Conservation (phyloP, 345 rosid genomes). For the Populus nigra region DNA sequence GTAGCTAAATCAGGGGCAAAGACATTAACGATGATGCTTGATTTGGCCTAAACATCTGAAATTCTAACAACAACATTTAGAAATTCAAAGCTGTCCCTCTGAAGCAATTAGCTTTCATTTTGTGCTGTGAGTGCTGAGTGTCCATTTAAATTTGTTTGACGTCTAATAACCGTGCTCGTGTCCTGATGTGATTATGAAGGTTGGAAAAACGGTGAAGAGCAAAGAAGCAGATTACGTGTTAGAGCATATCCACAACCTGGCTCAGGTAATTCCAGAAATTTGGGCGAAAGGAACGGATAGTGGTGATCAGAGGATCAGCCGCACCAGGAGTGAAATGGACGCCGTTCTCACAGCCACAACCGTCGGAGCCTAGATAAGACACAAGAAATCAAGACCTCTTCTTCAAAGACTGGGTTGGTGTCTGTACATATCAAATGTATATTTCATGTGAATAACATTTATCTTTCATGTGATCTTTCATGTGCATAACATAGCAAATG, state of each 20-base stretch:
- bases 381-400: not conserved
- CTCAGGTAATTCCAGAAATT: slow-evolving; percentile 62
- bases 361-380: slow-evolving; percentile 51
- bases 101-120: not conserved
- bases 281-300: slow-evolving; percentile 41
- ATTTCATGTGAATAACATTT: not conserved
- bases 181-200: slow-evolving; percentile 31
- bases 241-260: slow-evolving; percentile 42
- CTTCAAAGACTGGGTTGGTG: not conserved
- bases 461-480: too few relatives aligned
- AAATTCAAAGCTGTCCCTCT: not conserved
- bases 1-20: not conserved
- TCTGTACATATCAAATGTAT: slow-evolving; percentile 3
- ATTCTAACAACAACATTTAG: not conserved
- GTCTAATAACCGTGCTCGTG: not conserved
- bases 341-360: slow-evolving; percentile 37
- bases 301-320: slow-evolving; percentile 36
- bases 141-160: not conserved
- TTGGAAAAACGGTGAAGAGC: slow-evolving; percentile 58
- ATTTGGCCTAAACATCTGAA: not conserved
- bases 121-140: not conserved
- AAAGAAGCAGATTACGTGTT: slow-evolving; percentile 68
- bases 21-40: not conserved
- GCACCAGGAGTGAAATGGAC: slow-evolving; percentile 51
- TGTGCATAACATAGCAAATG: not conserved